These are phyloP conservation scores for Phytophthora chlamydospora DNA, from an alignment of 352 stramenopile genomes.

Conservation along the genomic window DNA sequence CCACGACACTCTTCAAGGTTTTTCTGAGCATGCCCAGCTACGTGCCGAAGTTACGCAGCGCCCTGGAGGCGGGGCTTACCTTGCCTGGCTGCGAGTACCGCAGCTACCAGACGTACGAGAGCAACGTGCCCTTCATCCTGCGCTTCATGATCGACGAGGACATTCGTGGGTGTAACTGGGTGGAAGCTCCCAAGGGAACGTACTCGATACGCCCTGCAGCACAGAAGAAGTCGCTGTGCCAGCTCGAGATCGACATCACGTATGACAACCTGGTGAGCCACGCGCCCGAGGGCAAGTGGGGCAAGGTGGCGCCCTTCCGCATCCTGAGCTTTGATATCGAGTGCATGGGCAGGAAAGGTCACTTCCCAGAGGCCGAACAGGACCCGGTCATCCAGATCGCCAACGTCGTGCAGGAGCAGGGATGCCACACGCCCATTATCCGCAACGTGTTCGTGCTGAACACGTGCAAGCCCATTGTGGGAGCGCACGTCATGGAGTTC, in stretches of 20 bases:
- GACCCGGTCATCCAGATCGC: conserved; percentile 99
- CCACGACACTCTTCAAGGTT: conserved; percentile 88
- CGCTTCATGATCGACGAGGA: conserved; percentile 99
- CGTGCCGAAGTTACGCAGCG: conserved; percentile 92
- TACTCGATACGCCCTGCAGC: conserved; percentile 85
- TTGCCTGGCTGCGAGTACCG: conserved; percentile 71
- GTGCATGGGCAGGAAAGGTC: conserved; percentile 97
- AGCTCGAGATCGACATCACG: conserved; percentile 98
- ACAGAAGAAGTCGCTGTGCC: conserved; percentile 89
- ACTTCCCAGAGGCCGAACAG: conserved; percentile 91
- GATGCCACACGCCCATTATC: conserved; percentile 61
- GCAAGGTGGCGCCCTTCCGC: conserved; percentile 96
- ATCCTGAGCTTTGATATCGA: conserved; percentile 99
- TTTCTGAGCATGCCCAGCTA: conserved; percentile 95
- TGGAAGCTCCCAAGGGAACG: conserved; percentile 92
- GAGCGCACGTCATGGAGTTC: conserved; percentile 97
- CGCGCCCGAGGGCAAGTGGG: conserved; percentile 94
- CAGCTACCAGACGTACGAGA: conserved; percentile 96
- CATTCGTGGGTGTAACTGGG: conserved; percentile 97
- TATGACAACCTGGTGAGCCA: conserved; percentile 97
- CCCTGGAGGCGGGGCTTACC: conserved; percentile 89
- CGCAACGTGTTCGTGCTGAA: conserved; percentile 98
- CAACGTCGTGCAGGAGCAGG: conserved; percentile 94
- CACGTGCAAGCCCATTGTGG: conserved; percentile 98
- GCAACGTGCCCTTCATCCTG: conserved; percentile 99